Conservation (phyloP, 2,329 filamentous ascomycete genomes). For the Exophiala aquamarina region DNA sequence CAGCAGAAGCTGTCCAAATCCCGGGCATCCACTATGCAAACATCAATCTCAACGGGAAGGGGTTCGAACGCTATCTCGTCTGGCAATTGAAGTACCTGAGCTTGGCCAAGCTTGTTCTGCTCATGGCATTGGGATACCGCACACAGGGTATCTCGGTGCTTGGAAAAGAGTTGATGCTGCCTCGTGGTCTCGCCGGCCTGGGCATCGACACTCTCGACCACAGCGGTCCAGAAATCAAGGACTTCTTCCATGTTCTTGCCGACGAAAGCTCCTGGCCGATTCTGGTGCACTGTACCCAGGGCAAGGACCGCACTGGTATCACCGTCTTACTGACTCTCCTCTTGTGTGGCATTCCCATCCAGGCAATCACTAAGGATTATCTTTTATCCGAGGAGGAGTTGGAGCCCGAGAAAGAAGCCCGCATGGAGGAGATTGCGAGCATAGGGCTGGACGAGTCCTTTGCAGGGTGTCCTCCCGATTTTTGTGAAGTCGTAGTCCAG, state of each 20-base stretch:
- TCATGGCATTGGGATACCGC: slow-evolving; percentile 67
- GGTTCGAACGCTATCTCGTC: slow-evolving; percentile 68
- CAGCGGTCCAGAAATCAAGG: slow-evolving; percentile 63
- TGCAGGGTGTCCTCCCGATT: slow-evolving; percentile 62
- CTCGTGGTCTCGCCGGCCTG: slow-evolving; percentile 69
- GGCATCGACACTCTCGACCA: slow-evolving; percentile 68
- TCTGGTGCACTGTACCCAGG: slow-evolving; percentile 82
- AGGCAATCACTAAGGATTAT: slow-evolving; percentile 71
- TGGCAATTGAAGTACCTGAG: slow-evolving; percentile 63
- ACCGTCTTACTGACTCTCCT: slow-evolving; percentile 68
- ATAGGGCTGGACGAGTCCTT: slow-evolving; percentile 76
- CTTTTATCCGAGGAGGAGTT: slow-evolving; percentile 63
- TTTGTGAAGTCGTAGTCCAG: slow-evolving; percentile 59
- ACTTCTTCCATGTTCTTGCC: slow-evolving; percentile 67
- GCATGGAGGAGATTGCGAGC: slow-evolving; percentile 66
- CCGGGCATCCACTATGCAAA: slow-evolving; percentile 62
- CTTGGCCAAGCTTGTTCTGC: slow-evolving; percentile 60
- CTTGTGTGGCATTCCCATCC: slow-evolving; percentile 48
- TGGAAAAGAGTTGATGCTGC: slow-evolving; percentile 68
- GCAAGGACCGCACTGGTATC: slow-evolving; percentile 81
- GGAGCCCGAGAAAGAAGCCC: slow-evolving; percentile 59
- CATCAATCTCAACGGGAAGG: slow-evolving; percentile 72
- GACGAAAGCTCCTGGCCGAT: slow-evolving; percentile 58
- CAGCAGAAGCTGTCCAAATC: slow-evolving; percentile 61
- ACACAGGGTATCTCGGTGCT: slow-evolving; percentile 69